Evolutionary conservation across 768 basidiomycete genomes (phyloP), one percentile per base, ranked within the genome.

Genomic region (Boletus coccyginus): DNA sequence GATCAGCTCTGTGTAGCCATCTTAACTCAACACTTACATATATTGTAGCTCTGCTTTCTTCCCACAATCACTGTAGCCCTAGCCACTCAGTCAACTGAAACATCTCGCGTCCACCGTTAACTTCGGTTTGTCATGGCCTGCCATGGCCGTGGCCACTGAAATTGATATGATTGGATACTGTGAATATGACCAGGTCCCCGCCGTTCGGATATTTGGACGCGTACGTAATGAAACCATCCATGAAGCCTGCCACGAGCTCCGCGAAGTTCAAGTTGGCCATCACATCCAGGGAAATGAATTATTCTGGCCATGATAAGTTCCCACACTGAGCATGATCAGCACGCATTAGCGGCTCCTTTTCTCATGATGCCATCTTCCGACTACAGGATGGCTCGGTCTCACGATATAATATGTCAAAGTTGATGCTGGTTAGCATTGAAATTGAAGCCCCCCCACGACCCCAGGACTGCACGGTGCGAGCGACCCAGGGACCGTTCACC

Each of bases 1-100:
- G 54, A 58, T 58, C 57, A 58, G 50, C 24, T 64, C 49, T 52
- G 49, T 68, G 61, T 70, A 68, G 69, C 68, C 58, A 54, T 58
- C 54, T 46, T 41, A 53, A 24, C 24, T 44, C 19, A 42, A 36
- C 54, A 53, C 60, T 52, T 49, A 55, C 53, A 49, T 56, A 57
- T 53, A 66, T 62, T 67, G 67, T 68, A 69, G 55, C 54, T 32
- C 46, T 59, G 14, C 17, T 19, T 47, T 46, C 36, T 50, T 38
- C 41, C 38, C 51, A 38, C 52, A 42, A 59, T 53, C 46, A 52
- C 40, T 68, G 66, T 68, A 68, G 58, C 66, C 50, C n/a, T 68
- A 68, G 60, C 40, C 52, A 52, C 47, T 48, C 60, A 52, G 19
- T 56, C 32, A 46, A 53, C 46, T 29, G 39, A 59, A 56, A 56